Percentiles rank a stretch among this genome's conserved stretches.
phyloP scores from a whole-genome alignment of 164 flowering plant genomes.

The Magnolia officinalis region DNA sequence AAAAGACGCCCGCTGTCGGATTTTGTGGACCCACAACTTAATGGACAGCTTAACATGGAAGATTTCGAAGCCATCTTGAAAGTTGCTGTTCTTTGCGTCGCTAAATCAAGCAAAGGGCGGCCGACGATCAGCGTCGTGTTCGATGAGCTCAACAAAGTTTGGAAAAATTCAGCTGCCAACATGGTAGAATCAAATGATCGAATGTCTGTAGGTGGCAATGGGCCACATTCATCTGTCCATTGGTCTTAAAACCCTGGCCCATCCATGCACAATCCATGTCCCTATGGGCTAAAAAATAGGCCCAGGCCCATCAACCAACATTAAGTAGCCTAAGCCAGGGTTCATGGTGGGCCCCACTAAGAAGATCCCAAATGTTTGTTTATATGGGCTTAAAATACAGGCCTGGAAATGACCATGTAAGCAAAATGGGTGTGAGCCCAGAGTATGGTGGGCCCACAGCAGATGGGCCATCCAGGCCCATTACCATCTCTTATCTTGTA shows the following conservation, averaged over 20 bases:
- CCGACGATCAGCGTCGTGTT: constrained; percentile 48
- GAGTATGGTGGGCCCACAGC: too few species aligned
- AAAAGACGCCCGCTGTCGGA: constrained; percentile 46
- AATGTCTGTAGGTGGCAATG: too few species aligned
- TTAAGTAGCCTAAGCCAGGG: neutral
- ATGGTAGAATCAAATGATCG: constrained; percentile 20
- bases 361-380: too few species aligned
- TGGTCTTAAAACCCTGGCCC: too few species aligned
- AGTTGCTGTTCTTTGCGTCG: constrained; percentile 64
- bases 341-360: too few species aligned
- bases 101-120: constrained; percentile 66
- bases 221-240: too few species aligned
- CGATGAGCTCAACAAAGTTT: constrained; percentile 52
- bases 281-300: too few species aligned
- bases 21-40: constrained; percentile 53
- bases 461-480: too few species aligned
- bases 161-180: constrained; percentile 34
- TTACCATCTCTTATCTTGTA: neutral
- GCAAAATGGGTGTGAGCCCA: too few species aligned
- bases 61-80: constrained; percentile 56
- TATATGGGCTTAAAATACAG: too few species aligned
- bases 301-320: neutral
- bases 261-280: too few species aligned
- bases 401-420: too few species aligned
- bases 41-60: constrained; percentile 33